Percentiles rank a stretch among this genome's conserved stretches.
Conservation (phyloP, 768 basidiomycete genomes). For the Lentinula detonsa region DNA sequence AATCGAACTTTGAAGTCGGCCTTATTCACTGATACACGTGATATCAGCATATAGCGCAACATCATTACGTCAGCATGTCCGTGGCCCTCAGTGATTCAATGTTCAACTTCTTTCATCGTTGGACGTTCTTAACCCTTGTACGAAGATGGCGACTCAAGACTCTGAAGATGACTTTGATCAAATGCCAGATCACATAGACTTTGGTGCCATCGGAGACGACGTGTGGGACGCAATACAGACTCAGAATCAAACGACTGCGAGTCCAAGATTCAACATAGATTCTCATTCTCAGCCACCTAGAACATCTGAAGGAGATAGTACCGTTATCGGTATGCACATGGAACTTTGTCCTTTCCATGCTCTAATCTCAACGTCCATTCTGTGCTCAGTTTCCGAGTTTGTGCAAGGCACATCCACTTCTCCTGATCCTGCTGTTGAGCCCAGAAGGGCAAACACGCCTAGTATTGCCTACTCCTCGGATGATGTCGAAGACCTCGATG, state of each 20-base stretch:
- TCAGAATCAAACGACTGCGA: neutral
- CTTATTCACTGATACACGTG: too few relatives aligned
- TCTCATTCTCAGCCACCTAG: neutral
- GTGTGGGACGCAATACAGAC: constrained; percentile 32
- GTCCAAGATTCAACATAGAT: too few relatives aligned
- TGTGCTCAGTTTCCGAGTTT: neutral
- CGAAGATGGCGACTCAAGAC: constrained; percentile 18
- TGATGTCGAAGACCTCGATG: neutral
- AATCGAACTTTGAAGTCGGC: too few relatives aligned
- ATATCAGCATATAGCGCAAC: too few relatives aligned
- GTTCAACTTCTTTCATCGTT: neutral
- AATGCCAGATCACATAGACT: constrained; percentile 40
- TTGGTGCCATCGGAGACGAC: constrained; percentile 43
- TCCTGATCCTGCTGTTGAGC: neutral
- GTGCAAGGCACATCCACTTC: constrained; percentile 9
- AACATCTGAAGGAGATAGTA: neutral
- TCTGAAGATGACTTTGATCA: constrained; percentile 48
- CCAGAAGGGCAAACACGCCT: neutral
- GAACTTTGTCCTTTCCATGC: neutral
- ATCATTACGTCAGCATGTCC: neutral
- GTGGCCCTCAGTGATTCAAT: too few relatives aligned
- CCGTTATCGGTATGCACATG: neutral
- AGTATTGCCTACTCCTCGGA: neutral
- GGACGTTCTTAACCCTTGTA: neutral
- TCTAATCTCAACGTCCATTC: neutral